These are phyloP conservation scores for Arachis stenosperma DNA, from an alignment of 306 rosid genomes.

Conservation along the genomic window DNA sequence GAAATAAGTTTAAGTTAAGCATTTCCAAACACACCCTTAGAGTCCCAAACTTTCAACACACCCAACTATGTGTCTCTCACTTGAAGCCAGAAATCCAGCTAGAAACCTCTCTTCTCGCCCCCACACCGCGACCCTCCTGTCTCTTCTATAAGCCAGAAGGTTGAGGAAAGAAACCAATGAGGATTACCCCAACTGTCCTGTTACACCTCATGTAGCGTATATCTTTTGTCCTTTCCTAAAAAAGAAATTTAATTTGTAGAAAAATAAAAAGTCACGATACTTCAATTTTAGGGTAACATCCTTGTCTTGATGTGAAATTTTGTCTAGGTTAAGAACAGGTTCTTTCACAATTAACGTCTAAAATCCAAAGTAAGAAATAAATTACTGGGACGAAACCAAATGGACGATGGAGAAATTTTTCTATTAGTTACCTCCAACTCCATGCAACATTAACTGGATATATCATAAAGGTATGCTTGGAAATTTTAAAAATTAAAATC, in stretches of 20 bases:
- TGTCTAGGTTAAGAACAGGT: constrained; percentile 34
- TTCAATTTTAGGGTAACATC: constrained; percentile 29
- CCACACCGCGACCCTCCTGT: constrained; percentile 51
- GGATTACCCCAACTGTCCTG: constrained; percentile 54
- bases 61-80: constrained; percentile 62
- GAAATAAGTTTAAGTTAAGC: no score
- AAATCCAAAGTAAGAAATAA: constrained; percentile 11
- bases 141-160: constrained; percentile 43
- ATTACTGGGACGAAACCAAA: constrained; percentile 1
- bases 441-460: constrained; percentile 6
- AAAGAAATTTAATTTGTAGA: constrained; percentile 23
- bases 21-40: not conserved
- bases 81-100: constrained; percentile 59
- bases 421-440: constrained; percentile 16
- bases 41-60: constrained; percentile 43
- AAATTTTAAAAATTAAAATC: no score
- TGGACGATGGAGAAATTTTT: not conserved
- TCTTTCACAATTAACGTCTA: constrained; percentile 26
- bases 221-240: constrained; percentile 31
- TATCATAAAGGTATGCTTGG: no score
- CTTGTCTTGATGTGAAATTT: constrained; percentile 31
- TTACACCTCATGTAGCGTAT: constrained; percentile 38
- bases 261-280: not conserved
- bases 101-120: constrained; percentile 42
- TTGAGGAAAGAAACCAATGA: constrained; percentile 39